Evolutionary conservation across 2,329 filamentous ascomycete genomes (phyloP), one percentile per base, ranked within the genome.

Genomic region (Tolypocladium nubicola): DNA sequence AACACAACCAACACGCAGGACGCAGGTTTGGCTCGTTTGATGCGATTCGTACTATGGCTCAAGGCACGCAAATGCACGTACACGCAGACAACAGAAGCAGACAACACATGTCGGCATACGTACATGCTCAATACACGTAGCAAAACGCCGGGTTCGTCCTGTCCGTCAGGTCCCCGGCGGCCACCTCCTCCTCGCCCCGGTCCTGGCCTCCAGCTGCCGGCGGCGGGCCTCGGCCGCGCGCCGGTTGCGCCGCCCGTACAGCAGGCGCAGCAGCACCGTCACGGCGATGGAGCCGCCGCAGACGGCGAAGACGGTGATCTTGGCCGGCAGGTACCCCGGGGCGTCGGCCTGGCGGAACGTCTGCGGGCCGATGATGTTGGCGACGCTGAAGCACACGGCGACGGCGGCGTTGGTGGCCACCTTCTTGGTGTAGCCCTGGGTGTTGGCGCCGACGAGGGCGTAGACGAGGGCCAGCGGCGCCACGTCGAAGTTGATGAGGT

Each of bases 391-490:
- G 6, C 70, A 73, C 1, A 76, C 58, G 61, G 77, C 77, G 10
- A 78, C 73, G 41, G 76, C 67, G 0, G 73, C 75, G 2, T 74
- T 74, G 4, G 70, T 68, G 0, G 75, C 74, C 3, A 74, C 71
- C 23, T 75, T 71, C 65, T 77, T 77, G 4, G 75, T 78, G 62
- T 77, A 77, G 4, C 75, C 75, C 4, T 71, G 76, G 0, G 76
- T 65, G 52, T 79, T 79, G 38, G 74, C 71, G 4, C 76, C 74
- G 3, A 77, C 76, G 62, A 80, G 71, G 57, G 79, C 79, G 35
- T 82, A 71, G 1, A 78, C 75, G 7, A 82, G 68, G 0, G 81
- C 79, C n/a, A 83, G 68, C 16, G 78, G 77, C 3, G 76, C 74
- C 6, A 83, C 79, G 59, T 74, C 81, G 2, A 76, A 68, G 0